Evolutionary conservation across 129 eudicot species (phyloP).

Genomic region (Sambucus nigra): DNA sequence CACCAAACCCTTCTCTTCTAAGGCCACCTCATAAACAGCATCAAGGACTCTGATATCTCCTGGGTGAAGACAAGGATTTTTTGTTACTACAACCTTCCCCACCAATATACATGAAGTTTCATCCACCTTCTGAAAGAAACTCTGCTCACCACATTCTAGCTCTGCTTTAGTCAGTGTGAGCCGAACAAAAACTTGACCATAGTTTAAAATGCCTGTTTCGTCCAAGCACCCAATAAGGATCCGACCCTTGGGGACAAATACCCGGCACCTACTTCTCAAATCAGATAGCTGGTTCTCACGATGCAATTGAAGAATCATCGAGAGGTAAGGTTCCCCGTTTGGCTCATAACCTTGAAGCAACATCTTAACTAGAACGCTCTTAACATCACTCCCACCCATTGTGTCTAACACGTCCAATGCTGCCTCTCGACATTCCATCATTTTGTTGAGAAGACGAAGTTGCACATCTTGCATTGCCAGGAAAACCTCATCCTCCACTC

Average conservation of each 20-base stretch:
- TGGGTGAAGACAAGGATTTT: slow-evolving; percentile 92
- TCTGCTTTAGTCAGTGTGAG: slow-evolving; percentile 55
- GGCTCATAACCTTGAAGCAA: slow-evolving; percentile 71
- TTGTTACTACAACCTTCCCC: slow-evolving; percentile 88
- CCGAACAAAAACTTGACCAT: slow-evolving; percentile 72
- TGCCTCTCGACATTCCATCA: slow-evolving; percentile 50
- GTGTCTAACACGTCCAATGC: slow-evolving; percentile 65
- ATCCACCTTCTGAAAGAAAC: slow-evolving; percentile 47
- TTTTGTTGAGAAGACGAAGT: slow-evolving; percentile 34
- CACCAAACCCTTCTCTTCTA: slow-evolving; percentile 42
- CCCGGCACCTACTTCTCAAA: slow-evolving; percentile 54
- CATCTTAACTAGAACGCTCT: slow-evolving; percentile 53
- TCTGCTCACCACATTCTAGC: slow-evolving; percentile 28
- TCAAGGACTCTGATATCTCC: slow-evolving; percentile 96
- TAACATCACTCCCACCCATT: slow-evolving; percentile 43
- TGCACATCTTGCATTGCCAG: slow-evolving; percentile 49
- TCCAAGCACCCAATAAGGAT: slow-evolving; percentile 83
- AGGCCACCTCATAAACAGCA: slow-evolving; percentile 53
- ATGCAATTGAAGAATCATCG: slow-evolving; percentile 67
- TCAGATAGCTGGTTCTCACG: slow-evolving; percentile 51
- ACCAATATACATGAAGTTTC: slow-evolving; percentile 42
- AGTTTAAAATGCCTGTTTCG: slow-evolving; percentile 70
- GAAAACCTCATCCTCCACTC: slow-evolving; percentile 52
- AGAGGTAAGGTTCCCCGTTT: slow-evolving; percentile 65
- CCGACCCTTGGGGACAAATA: slow-evolving; percentile 80